phyloP scores from a whole-genome alignment of 225 moss, liverwort and hornwort species.

The Pseudisothecium myosuroides region DNA sequence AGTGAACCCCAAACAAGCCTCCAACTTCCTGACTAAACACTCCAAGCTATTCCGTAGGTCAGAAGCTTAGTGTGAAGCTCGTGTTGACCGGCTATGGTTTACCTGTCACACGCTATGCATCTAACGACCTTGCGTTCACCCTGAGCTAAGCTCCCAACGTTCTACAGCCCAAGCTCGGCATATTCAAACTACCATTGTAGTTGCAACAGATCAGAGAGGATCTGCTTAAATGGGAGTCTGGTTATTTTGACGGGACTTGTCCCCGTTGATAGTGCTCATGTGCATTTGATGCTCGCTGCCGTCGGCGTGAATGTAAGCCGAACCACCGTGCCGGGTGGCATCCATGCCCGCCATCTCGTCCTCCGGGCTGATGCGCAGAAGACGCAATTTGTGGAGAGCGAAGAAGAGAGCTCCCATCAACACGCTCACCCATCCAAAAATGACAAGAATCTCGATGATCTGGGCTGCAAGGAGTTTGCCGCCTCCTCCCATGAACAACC shows the following conservation, averaged over 20 bases:
- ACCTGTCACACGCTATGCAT: neutral
- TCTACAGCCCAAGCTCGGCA: neutral
- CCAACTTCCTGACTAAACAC: neutral
- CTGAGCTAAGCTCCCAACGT: neutral
- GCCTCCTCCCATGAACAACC: conserved; percentile 79
- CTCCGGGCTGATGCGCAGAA: conserved; percentile 55
- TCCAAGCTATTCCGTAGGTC: neutral
- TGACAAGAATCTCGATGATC: conserved; percentile 61
- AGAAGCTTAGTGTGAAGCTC: neutral
- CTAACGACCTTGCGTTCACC: neutral
- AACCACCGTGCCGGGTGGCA: conserved; percentile 63
- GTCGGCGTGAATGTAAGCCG: conserved; percentile 57
- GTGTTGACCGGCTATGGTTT: neutral
- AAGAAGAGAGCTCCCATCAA: conserved; percentile 68
- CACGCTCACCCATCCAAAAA: conserved; percentile 43
- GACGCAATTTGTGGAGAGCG: conserved; percentile 16
- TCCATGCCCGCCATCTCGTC: conserved; percentile 86
- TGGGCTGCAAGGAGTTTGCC: conserved; percentile 69
- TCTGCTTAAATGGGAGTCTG: neutral
- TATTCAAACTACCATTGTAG: neutral
- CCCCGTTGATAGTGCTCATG: conserved; percentile 13
- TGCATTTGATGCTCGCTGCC: conserved; percentile 17
- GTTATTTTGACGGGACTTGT: neutral
- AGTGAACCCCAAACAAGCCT: neutral
- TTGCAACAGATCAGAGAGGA: neutral